These are phyloP conservation scores for Zalerion maritima DNA, from an alignment of 495 filamentous ascomycete genomes.

Conservation along the genomic window DNA sequence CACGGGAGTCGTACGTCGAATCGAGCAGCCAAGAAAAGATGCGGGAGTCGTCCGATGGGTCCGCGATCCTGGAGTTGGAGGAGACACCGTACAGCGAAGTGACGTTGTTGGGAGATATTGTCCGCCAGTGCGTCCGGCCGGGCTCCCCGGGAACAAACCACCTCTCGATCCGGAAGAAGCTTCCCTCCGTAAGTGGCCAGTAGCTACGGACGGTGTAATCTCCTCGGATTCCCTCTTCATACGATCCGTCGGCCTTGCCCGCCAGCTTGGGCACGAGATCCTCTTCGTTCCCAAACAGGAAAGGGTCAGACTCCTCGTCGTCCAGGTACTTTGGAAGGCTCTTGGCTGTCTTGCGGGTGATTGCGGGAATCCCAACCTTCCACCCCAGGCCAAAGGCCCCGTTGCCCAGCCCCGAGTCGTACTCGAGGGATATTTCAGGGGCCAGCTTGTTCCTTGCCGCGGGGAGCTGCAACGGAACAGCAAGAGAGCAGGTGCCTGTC, in stretches of 20 bases:
- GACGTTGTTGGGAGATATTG: slow-evolving; percentile 7
- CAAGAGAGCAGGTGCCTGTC: slow-evolving; percentile 5
- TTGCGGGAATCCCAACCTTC: slow-evolving; percentile 8
- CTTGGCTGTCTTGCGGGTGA: slow-evolving; percentile 16
- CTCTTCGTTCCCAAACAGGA: slow-evolving; percentile 11
- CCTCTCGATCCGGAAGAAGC: slow-evolving; percentile 12
- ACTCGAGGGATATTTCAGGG: slow-evolving; percentile 10
- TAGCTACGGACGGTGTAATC: slow-evolving; percentile 9
- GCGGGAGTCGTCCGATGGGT: too few relatives aligned
- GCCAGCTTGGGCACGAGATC: slow-evolving; percentile 12
- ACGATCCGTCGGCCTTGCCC: neutral
- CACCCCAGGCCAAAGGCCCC: slow-evolving; percentile 24
- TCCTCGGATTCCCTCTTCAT: neutral
- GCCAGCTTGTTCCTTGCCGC: neutral
- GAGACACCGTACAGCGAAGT: slow-evolving; percentile 5
- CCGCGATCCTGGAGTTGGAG: slow-evolving; percentile 3
- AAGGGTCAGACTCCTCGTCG: slow-evolving; percentile 9
- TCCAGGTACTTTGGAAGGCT: slow-evolving; percentile 17
- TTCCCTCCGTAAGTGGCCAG: slow-evolving; percentile 7
- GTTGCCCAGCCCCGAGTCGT: slow-evolving; percentile 18
- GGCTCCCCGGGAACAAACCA: slow-evolving; percentile 4
- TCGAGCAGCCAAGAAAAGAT: slow-evolving; percentile 11
- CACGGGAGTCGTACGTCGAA: slow-evolving; percentile 6
- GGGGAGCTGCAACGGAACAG: slow-evolving; percentile 3
- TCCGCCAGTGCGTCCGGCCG: slow-evolving; percentile 9